phyloP scores from a whole-genome alignment of 2,329 filamentous ascomycete species.

The Neurospora sp. region DNA sequence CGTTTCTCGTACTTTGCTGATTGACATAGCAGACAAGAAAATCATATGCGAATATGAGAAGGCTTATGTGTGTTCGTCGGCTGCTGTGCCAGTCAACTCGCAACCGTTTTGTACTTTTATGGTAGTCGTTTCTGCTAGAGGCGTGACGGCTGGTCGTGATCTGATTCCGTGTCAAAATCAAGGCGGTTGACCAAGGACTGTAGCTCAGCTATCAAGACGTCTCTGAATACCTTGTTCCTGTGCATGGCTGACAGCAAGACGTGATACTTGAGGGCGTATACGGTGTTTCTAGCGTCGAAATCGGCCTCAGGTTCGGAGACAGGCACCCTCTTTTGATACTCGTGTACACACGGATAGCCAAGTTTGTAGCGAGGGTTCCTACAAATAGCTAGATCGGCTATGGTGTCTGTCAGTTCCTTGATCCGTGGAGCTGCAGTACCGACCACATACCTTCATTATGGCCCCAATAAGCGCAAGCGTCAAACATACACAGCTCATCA shows the following conservation, averaged over 20 bases:
- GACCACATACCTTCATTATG: constrained; percentile 17
- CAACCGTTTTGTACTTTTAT: neutral
- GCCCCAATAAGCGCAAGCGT: constrained; percentile 17
- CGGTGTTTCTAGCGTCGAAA: constrained; percentile 1
- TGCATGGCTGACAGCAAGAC: neutral
- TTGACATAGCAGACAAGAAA: neutral
- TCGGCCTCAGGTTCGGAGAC: neutral
- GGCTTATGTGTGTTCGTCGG: neutral
- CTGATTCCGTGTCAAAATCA: neutral
- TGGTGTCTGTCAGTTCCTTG: neutral
- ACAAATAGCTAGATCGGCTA: neutral
- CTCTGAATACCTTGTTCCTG: neutral
- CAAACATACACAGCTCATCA: constrained; percentile 14
- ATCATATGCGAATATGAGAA: neutral
- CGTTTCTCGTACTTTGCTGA: no score
- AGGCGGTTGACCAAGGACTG: neutral
- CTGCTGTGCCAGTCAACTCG: neutral
- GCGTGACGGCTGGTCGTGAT: neutral
- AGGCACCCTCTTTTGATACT: neutral
- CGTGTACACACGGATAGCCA: neutral
- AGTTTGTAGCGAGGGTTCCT: neutral
- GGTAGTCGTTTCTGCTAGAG: neutral
- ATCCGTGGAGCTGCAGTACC: neutral
- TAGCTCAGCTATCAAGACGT: neutral
- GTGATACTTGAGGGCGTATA: constrained; percentile 1